phyloP scores from a whole-genome alignment of 495 filamentous ascomycete genomes.

The Talaromyces wortmannii region DNA sequence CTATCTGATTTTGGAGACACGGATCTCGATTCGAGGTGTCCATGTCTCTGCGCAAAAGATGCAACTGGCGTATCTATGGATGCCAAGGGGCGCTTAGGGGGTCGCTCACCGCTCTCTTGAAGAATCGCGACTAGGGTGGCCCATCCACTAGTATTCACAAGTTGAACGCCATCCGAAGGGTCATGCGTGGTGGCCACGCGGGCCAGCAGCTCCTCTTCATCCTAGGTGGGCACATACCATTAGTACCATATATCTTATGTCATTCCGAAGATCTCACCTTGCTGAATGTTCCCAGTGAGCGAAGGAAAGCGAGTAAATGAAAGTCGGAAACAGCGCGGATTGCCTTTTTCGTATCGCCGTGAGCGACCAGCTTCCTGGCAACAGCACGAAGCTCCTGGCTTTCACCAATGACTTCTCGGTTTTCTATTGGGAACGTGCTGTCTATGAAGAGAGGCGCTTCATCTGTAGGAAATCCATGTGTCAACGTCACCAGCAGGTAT shows the following conservation, averaged over 20 bases:
- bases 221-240: slow-evolving; percentile 43
- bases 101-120: slow-evolving; percentile 92
- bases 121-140: slow-evolving; percentile 87
- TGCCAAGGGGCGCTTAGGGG: slow-evolving; percentile 70
- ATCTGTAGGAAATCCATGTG: slow-evolving; percentile 87
- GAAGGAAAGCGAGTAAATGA: slow-evolving; percentile 84
- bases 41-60: slow-evolving; percentile 24
- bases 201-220: slow-evolving; percentile 83
- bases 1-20: slow-evolving; percentile 40
- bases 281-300: slow-evolving; percentile 68
- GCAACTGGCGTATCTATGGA: slow-evolving; percentile 20
- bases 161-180: slow-evolving; percentile 67
- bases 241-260: slow-evolving; percentile 2
- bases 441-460: slow-evolving; percentile 66
- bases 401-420: slow-evolving; percentile 77
- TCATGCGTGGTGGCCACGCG: slow-evolving; percentile 74
- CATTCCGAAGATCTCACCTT: slow-evolving; percentile 53
- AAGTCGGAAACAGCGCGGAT: slow-evolving; percentile 79
- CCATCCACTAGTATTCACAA: slow-evolving; percentile 83
- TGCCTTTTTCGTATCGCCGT: slow-evolving; percentile 52
- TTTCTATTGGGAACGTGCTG: slow-evolving; percentile 77
- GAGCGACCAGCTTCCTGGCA: slow-evolving; percentile 53
- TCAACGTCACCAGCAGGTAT: slow-evolving; percentile 91
- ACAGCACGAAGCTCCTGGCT: slow-evolving; percentile 66
- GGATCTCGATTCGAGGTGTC: slow-evolving; percentile 23